Base-by-base conservation (phyloP, 805 yeast genomes). In the Myxozyma neglecta region DNA sequence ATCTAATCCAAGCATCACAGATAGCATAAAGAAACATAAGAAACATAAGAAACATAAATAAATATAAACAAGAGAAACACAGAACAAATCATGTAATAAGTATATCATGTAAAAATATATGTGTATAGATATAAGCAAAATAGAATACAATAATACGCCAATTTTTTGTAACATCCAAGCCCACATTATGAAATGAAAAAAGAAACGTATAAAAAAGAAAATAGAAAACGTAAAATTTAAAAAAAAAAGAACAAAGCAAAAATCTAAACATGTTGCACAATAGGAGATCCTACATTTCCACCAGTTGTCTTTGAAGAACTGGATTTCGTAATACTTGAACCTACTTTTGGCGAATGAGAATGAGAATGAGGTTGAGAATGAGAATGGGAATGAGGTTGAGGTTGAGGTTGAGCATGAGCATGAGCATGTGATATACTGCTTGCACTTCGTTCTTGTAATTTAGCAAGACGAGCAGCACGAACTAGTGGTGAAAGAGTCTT, bases 401-500 rank as follows among this genome's bases (percentile, higher is more conserved):
- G 13, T 8, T 36, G 10, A n/a, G 46, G 20, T 2, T 32, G 32
- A 42, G 46, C 6, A 2, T 13, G n/a, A 29, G 18, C 16, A 7
- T 50, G 37, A 39, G 34, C 18, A 16, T 48, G 52, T 14, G 44
- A 36, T 7, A 39, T 16, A 39, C 44, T 50, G 44, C 39, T 50
- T 35, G 55, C 55, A 20, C 53, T 57, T 34, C 60, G 64, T 32
- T 60, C 68, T 59, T 59, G 65, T 18, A 52, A 49, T 53, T 56
- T 68, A 6, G 67, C 70, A 11, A 56, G 42, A 9, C 71, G 57
- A 1, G 71, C 69, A 7, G 70, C 67, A 20, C 49, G 53, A 14
- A 69, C 71, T 35, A 69, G 46, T 76, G 67, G 71, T 7, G 70
- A 56, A 24, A 70, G 57, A 7, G 70, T 53, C n/a, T 62, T 18